Conservation (phyloP, 768 basidiomycete genomes). For the Collybia nuda region DNA sequence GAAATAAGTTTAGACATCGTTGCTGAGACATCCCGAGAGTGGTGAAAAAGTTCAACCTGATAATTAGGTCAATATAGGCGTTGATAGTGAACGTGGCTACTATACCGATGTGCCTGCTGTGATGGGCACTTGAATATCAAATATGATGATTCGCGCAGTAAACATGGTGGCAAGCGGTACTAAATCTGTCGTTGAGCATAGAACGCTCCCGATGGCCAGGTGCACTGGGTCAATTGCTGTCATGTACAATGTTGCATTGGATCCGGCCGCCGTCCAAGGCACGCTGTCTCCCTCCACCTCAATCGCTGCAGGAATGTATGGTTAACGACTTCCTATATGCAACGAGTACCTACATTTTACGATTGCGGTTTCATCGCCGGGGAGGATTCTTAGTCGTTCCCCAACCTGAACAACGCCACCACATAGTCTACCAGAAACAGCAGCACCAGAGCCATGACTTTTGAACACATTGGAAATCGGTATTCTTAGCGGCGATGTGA, state of each 20-base stretch:
- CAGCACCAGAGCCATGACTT: slow-evolving; percentile 75
- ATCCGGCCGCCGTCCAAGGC: slow-evolving; percentile 88
- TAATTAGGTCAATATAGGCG: neutral
- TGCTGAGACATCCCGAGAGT: slow-evolving; percentile 90
- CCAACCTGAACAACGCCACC: slow-evolving; percentile 92
- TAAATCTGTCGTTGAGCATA: slow-evolving; percentile 72
- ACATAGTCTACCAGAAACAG: slow-evolving; percentile 81
- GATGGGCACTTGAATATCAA: slow-evolving; percentile 90
- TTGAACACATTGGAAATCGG: slow-evolving; percentile 97
- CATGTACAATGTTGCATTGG: slow-evolving; percentile 85
- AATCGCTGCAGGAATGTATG: slow-evolving; percentile 57
- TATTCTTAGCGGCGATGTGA: slow-evolving; percentile 74
- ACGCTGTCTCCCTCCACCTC: slow-evolving; percentile 76
- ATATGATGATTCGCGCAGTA: slow-evolving; percentile 87
- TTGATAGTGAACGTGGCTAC: slow-evolving; percentile 13
- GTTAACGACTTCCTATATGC: neutral
- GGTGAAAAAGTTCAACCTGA: slow-evolving; percentile 92
- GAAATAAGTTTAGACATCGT: slow-evolving; percentile 80
- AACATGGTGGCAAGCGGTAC: slow-evolving; percentile 80
- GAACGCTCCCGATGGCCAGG: slow-evolving; percentile 83
- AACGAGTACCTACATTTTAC: slow-evolving; percentile 56
- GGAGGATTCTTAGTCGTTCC: slow-evolving; percentile 81
- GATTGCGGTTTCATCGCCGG: slow-evolving; percentile 86
- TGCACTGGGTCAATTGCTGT: slow-evolving; percentile 84
- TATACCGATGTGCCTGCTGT: slow-evolving; percentile 80